Evolutionary conservation across 2,329 filamentous ascomycete species (phyloP), one percentile per base, ranked within the genome.

Genomic region (Pseudogymnoascus sp.): DNA sequence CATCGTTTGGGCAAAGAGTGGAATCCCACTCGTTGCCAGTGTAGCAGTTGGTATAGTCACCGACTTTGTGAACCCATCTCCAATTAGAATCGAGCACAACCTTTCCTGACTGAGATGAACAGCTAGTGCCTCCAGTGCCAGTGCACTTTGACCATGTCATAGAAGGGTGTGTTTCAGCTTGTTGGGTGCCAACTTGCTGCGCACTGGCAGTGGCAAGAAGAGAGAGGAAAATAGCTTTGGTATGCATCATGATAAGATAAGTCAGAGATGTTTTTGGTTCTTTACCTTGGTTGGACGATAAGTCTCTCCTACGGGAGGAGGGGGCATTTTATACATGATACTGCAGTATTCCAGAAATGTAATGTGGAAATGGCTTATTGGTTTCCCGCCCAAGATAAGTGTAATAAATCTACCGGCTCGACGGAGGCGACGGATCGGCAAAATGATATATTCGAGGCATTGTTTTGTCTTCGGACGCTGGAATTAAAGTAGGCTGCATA

Each of bases 41-140:
- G 64, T 75, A 75, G 70, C 74, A 75, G 65, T 72, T 72, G 25
- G 68, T 72, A 35, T 76, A 80, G 45, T 77, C 77, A 25, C 68
- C 67, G 39, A 73, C 76, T 29, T 73, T 72, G 71, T 84, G 80
- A 59, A 82, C 71, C 82, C 82, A 84, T 60, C 82, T 77, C 81
- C 81, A 85, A 73, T 84, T 84, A 64, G 80, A 68, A 67, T 85
- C 82, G 65, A 84, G 72, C 35, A 79, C 77, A 60, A 85, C 74
- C 59, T 78, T 78, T 29, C 78, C 80, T 58, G 72, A 72, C 61
- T 78, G 73, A 21, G 74, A 77, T 3, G 76, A 77, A 71, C 82
- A 84, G 33, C 73, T 74, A 60, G 78, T 76, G 42, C 69, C 70
- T 58, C 48, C 48, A n/a, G 27, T 58, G 15, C 73, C 71, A 29